phyloP scores from a whole-genome alignment of 768 basidiomycete genomes.

The Boletellus sp. region DNA sequence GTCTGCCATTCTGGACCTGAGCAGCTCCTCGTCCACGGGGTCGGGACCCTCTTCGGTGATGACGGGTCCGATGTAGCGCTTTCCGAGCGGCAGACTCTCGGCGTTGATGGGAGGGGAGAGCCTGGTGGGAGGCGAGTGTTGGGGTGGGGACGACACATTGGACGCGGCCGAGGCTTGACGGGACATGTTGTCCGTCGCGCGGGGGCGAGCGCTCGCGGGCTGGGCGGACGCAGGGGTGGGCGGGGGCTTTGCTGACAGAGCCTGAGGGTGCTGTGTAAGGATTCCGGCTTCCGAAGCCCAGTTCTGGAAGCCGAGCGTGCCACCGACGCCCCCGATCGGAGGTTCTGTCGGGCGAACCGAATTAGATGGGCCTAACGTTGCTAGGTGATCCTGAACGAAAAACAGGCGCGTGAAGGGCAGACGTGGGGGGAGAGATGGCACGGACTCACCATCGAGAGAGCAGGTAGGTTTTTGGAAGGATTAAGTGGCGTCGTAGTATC shows the following conservation, averaged over 20 bases:
- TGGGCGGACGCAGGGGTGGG: constrained; percentile 5
- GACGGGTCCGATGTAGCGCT: constrained; percentile 33
- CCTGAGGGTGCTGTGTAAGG: constrained; percentile 16
- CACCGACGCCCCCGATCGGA: constrained; percentile 5
- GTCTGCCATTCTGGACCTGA: constrained; percentile 33
- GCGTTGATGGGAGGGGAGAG: constrained; percentile 23
- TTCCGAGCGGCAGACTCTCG: constrained; percentile 23
- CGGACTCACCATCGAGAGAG: constrained; percentile 30
- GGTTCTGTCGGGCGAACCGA: constrained; percentile 20
- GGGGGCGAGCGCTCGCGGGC: constrained; percentile 17
- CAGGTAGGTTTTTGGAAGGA: constrained; percentile 27
- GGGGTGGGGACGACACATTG: constrained; percentile 23
- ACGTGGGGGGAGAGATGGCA: background rate
- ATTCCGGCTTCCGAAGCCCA: constrained; percentile 33
- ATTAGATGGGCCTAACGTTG: constrained; percentile 26
- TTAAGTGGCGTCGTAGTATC: constrained; percentile 19
- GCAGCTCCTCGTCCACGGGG: constrained; percentile 24
- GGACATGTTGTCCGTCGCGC: constrained; percentile 29
- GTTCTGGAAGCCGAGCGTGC: constrained; percentile 24
- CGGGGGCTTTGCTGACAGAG: constrained; percentile 6
- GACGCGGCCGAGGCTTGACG: constrained; percentile 29
- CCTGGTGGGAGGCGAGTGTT: constrained; percentile 27
- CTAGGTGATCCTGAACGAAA: constrained; percentile 26
- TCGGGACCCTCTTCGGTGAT: constrained; percentile 28
- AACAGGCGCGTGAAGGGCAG: background rate